A percentile compares a stretch with the other conserved stretches of the same genome.
phyloP scores from a whole-genome alignment of 805 yeast genomes.

The Cyberlindnera lachancei region DNA sequence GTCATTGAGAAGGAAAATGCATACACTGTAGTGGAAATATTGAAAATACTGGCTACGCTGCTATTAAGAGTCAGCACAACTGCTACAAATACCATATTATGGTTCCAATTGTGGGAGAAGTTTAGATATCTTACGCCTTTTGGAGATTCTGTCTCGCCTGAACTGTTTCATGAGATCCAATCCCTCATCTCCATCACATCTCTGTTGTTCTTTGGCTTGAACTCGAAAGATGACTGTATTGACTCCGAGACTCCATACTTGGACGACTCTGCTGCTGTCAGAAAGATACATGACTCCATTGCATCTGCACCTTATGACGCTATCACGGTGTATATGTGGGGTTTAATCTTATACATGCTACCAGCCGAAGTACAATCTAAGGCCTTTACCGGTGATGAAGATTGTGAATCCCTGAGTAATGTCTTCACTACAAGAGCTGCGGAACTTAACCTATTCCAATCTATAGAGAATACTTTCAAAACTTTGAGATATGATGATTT shows the following conservation, averaged over 20 bases:
- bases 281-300: slow-evolving; percentile 34
- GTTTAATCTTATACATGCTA: slow-evolving; percentile 44
- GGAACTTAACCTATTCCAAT: slow-evolving; percentile 37
- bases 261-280: slow-evolving; percentile 32
- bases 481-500: slow-evolving; percentile 41
- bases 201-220: slow-evolving; percentile 49
- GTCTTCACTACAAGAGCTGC: slow-evolving; percentile 23
- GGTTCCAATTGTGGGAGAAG: slow-evolving; percentile 49
- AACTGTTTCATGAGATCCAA: slow-evolving; percentile 28
- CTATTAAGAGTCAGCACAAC: slow-evolving; percentile 31
- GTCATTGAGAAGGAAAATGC: slow-evolving; percentile 25
- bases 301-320: slow-evolving; percentile 34
- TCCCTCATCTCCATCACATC: slow-evolving; percentile 42
- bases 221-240: slow-evolving; percentile 37
- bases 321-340: slow-evolving; percentile 58
- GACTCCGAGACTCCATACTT: slow-evolving; percentile 32
- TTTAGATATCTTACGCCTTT: slow-evolving; percentile 17
- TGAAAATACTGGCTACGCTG: slow-evolving; percentile 33
- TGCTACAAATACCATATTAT: slow-evolving; percentile 31
- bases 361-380: slow-evolving; percentile 41
- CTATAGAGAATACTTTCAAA: slow-evolving; percentile 34
- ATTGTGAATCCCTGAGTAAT: slow-evolving; percentile 8
- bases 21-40: slow-evolving; percentile 27
- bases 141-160: slow-evolving; percentile 11
- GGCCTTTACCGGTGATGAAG: slow-evolving; percentile 22